Evolutionary conservation across 2,329 filamentous ascomycete species (phyloP), one percentile per base, ranked within the genome.

Genomic region (Epichloe baconii): DNA sequence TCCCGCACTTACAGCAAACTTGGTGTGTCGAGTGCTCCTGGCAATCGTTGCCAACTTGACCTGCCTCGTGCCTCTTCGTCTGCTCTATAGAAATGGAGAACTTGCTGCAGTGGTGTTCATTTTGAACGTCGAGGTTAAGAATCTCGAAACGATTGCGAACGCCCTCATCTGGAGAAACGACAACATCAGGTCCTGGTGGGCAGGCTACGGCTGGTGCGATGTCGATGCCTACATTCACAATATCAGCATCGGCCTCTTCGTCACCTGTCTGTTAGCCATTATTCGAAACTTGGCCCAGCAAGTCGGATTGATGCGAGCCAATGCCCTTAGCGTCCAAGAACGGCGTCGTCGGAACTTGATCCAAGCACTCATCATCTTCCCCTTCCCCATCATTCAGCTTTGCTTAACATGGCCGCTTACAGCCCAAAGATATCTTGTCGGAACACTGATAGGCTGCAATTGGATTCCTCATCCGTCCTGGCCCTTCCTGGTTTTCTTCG

Each of bases 351-450:
- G 70, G 21, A 71, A 69, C 49, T 52, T 75, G 8, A 52, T 71
- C 5, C 77, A 81, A 56, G 70, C 71, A 4, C 64, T 76, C 54
- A 70, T 80, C 65, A 76, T 82, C 54, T 78, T 81, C 49, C 70
- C 75, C 1, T 52, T 77, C 3, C 77, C 77, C 0, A 8, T 77
- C 14, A 34, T 79, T 37, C 74, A 80, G 63, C 51, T 75, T 6
- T 59, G 66, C 8, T 69, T 75, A 59, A 72, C 71, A 0, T 76
- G 70, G 59, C 72, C 76, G 17, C 63, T 75, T 14, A 65, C 73
- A 4, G 58, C 64, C 2, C 68, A 74, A 51, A 68, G 78, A 21
- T 81, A 76, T 57, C 64, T 67, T 26, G 59, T 82, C 36, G 70
- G 66, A 31, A 71, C 77, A 0, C 61, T 79, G 40, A 61, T 70